Conservation (phyloP, 2,329 filamentous ascomycete species). For the Beauveria rudraprayagi region DNA sequence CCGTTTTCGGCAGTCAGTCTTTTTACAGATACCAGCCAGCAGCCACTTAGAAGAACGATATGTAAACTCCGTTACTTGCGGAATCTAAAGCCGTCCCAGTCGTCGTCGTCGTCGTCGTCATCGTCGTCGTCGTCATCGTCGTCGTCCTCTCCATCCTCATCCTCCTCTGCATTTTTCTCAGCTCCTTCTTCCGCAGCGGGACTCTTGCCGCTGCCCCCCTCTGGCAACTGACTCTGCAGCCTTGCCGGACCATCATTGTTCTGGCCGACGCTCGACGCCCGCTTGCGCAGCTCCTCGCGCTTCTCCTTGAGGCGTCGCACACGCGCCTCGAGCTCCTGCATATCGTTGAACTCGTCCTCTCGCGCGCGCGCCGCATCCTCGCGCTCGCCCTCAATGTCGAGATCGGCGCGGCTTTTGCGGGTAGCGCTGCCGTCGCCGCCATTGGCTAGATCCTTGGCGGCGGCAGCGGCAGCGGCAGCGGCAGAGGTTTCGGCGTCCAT, state of each 20-base stretch:
- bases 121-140: conserved; percentile 33
- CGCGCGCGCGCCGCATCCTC: conserved; percentile 68
- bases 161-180: conserved; percentile 24
- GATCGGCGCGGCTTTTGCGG: conserved; percentile 47
- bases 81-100: conserved; percentile 55
- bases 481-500: conserved; percentile 56
- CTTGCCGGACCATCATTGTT: conserved; percentile 14
- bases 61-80: conserved; percentile 10
- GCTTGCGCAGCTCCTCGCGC: conserved; percentile 54
- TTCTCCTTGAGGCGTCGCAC: conserved; percentile 62
- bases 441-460: conserved; percentile 37
- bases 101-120: conserved; percentile 36
- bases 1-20: background rate
- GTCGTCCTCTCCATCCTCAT: conserved; percentile 39
- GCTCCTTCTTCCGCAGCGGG: conserved; percentile 13
- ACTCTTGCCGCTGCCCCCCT: conserved; percentile 6
- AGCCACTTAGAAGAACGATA: background rate
- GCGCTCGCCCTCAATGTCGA: conserved; percentile 55
- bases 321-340: conserved; percentile 69
- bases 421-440: conserved; percentile 29
- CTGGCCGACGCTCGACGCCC: conserved; percentile 22
- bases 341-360: conserved; percentile 74
- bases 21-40: background rate
- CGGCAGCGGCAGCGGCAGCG: conserved; percentile 37
- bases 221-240: background rate